Evolutionary conservation across 1,139 yeast genomes (phyloP).

Genomic region (Eremothecium cymbalariae): DNA sequence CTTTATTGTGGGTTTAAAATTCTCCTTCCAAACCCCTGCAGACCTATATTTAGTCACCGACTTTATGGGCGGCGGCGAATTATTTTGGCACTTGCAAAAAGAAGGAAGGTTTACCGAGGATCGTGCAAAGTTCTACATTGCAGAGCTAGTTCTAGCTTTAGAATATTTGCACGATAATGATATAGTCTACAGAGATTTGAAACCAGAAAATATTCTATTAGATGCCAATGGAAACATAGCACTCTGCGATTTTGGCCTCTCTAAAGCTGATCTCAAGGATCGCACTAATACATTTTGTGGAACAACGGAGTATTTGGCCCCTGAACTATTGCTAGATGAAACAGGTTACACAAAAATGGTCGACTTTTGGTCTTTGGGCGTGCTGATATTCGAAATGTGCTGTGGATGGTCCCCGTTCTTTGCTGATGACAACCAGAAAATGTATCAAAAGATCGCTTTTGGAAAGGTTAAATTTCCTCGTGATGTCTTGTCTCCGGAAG

Average conservation of each 20-base stretch:
- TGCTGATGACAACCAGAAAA: conserved; percentile 94
- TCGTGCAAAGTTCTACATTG: conserved; percentile 91
- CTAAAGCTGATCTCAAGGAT: conserved; percentile 89
- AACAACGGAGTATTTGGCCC: conserved; percentile 85
- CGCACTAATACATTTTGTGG: conserved; percentile 97
- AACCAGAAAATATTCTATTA: conserved; percentile 85
- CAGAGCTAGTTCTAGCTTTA: conserved; percentile 83
- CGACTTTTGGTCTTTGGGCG: conserved; percentile 81
- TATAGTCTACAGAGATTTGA: conserved; percentile 87
- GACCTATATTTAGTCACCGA: conserved; percentile 92
- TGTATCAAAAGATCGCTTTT: conserved; percentile 97
- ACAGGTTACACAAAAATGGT: conserved; percentile 81
- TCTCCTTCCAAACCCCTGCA: conserved; percentile 88
- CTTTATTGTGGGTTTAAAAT: conserved; percentile 88
- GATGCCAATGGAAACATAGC: conserved; percentile 98
- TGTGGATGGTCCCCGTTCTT: conserved; percentile 99
- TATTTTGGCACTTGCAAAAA: conserved; percentile 94
- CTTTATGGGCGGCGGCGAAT: conserved; percentile 96
- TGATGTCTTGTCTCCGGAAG: conserved; percentile 85
- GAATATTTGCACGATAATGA: conserved; percentile 91
- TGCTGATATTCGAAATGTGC: conserved; percentile 77
- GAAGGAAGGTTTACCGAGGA: conserved; percentile 91
- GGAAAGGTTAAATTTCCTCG: conserved; percentile 96
- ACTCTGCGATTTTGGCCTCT: conserved; percentile 90
- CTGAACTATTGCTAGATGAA: conserved; percentile 74